phyloP scores from a whole-genome alignment of 2,329 filamentous ascomycete species.

The Hypoxylon rubiginosum region DNA sequence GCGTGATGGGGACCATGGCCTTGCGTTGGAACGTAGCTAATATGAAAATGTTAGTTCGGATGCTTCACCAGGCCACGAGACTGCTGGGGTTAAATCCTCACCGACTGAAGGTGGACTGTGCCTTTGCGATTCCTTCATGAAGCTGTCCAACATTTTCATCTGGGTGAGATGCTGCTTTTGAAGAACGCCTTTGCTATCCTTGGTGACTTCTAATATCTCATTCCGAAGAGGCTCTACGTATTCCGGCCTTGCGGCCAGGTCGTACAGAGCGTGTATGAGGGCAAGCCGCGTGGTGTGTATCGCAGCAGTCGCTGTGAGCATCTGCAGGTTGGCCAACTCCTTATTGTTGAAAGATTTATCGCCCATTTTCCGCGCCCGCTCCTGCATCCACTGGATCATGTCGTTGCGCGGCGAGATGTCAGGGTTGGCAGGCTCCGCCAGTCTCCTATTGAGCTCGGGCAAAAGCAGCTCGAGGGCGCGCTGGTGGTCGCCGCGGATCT shows the following conservation, averaged over 20 bases:
- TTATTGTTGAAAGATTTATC: constrained; percentile 46
- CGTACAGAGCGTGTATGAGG: constrained; percentile 56
- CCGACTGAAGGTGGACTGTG: constrained; percentile 49
- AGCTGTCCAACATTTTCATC: constrained; percentile 55
- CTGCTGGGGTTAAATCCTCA: constrained; percentile 30
- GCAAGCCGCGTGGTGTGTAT: constrained; percentile 54
- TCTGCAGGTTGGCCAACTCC: constrained; percentile 50
- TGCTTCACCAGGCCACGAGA: background rate
- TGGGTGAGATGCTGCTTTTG: constrained; percentile 50
- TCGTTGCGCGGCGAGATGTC: constrained; percentile 39
- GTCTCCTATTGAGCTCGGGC: constrained; percentile 45
- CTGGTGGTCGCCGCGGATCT: constrained; percentile 47
- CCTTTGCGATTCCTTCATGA: constrained; percentile 56
- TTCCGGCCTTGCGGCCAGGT: constrained; percentile 58
- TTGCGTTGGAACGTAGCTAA: constrained; percentile 49
- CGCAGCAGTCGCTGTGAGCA: constrained; percentile 52
- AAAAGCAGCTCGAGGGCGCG: constrained; percentile 44
- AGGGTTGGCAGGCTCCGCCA: constrained; percentile 16
- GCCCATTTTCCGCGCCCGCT: constrained; percentile 44
- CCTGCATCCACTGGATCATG: constrained; percentile 51
- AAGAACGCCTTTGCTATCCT: constrained; percentile 42
- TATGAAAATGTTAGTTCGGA: constrained; percentile 11
- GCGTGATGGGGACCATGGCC: constrained; percentile 48
- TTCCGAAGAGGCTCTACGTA: constrained; percentile 58
- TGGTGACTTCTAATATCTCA: constrained; percentile 54